Base-by-base conservation (phyloP, 331 rosid genomes). In the Ulmus americana region DNA sequence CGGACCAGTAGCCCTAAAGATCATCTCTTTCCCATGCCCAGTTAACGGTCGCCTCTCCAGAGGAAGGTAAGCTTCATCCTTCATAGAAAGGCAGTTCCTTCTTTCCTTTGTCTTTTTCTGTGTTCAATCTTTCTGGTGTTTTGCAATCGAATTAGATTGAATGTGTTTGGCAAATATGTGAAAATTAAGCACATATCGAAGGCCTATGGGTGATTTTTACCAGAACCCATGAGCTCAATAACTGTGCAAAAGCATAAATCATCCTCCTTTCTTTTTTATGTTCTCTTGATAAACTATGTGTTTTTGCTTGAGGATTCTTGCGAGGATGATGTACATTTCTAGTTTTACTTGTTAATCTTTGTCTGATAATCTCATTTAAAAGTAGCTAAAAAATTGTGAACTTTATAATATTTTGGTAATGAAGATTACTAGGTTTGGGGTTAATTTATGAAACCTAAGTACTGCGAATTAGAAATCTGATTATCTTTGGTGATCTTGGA, bases 171-270 rank as follows among this genome's bases (percentile, higher is more conserved):
- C 6, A 39, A 47, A 20, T 0, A 7, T 3, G 42, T 3, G 1
- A 28, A 39, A 2, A 46, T 0, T n/a, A 35, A 50, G 96, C 96
- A 83, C 96, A 78, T 80, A 76, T 91, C 97, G 97, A 88, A 91
- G 97, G 88, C 84, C 84, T 78, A 18, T 74, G 68, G 74, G 79
- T 63, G 78, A 13, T 61, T 38, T 46, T 22, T 56, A 0, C 43
- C 48, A 38, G 9, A 50, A 66, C 81, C 83, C 76, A 76, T 70
- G 72, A 81, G 92, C 88, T 88, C 97, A 92, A 86, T 71, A 54
- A 39, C 47, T 85, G 97, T 92, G 97, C 96, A 0, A 92, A 22
- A 92, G 79, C 44, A 10, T 40, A 5, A 6, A 28, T 80, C 88
- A 48, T 77, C 71, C 65, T 63, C 53, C 53, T 20, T 20, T 20